A percentile compares a stretch with the other conserved stretches of the same genome.
phyloP scores from a whole-genome alignment of 192 early-diverging fungal species.

The Rhizophagus clarus region DNA sequence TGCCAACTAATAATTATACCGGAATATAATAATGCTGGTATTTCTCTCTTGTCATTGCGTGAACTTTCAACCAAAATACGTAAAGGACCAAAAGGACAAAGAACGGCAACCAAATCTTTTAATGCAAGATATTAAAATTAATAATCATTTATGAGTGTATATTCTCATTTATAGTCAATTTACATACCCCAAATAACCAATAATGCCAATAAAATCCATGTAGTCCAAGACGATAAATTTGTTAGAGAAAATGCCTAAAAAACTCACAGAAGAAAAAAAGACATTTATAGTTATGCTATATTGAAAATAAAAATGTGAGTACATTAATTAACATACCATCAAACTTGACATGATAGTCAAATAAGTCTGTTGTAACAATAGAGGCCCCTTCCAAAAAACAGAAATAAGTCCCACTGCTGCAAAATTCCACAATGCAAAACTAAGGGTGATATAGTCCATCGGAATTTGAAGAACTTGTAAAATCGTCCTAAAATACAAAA shows the following conservation, averaged over 20 bases:
- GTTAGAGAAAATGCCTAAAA: slow-evolving; percentile 72
- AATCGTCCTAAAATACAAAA: slow-evolving; percentile 12
- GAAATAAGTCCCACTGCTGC: slow-evolving; percentile 65
- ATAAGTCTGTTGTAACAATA: slow-evolving; percentile 76
- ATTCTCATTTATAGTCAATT: background rate
- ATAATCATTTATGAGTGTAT: background rate
- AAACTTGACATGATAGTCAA: slow-evolving; percentile 76
- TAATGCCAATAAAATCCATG: slow-evolving; percentile 80
- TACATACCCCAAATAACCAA: slow-evolving; percentile 79
- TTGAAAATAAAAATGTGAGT: background rate
- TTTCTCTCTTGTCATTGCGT: slow-evolving; percentile 69
- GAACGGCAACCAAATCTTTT: slow-evolving; percentile 83
- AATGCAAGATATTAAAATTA: background rate
- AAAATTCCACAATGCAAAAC: slow-evolving; percentile 83
- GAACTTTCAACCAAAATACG: slow-evolving; percentile 79
- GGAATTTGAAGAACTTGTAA: slow-evolving; percentile 59
- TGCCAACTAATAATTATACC: slow-evolving; percentile 30
- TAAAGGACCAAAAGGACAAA: slow-evolving; percentile 87
- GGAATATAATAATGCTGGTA: slow-evolving; percentile 78
- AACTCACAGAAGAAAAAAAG: background rate
- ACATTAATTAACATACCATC: slow-evolving; percentile 57
- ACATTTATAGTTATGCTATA: slow-evolving; percentile 2
- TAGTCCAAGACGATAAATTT: slow-evolving; percentile 69
- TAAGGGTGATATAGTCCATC: slow-evolving; percentile 73
- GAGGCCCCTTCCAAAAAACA: slow-evolving; percentile 85